A percentile compares a stretch with the other conserved stretches of the same genome.
Evolutionary conservation across 352 stramenopile genomes (phyloP).

Genomic region (Sclerospora graminicola): DNA sequence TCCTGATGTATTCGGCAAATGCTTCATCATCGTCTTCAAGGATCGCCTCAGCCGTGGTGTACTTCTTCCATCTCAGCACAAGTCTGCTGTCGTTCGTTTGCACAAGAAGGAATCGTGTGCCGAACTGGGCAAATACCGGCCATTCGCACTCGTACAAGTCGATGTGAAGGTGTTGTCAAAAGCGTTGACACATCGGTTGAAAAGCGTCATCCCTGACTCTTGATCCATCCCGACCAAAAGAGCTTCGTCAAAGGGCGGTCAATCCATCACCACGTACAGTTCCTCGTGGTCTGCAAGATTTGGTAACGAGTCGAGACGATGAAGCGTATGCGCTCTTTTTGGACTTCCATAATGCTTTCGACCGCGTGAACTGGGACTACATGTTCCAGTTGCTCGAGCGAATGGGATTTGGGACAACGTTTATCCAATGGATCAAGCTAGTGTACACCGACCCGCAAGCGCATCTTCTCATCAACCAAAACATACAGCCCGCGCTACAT

Average conservation of each 20-base stretch:
- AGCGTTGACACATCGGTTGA: neutral
- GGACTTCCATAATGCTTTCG: slow-evolving; percentile 1
- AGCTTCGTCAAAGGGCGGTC: neutral
- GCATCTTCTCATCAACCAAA: neutral
- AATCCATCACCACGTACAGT: neutral
- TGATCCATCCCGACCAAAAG: neutral
- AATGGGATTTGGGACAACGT: neutral
- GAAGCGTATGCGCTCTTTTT: neutral
- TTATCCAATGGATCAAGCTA: neutral
- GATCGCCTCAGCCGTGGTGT: neutral
- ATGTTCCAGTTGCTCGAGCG: neutral
- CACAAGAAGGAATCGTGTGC: slow-evolving; percentile 3
- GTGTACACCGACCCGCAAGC: neutral
- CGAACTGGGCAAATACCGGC: neutral
- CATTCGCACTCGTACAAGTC: slow-evolving; percentile 4
- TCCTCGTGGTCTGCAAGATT: neutral
- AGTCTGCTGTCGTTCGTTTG: neutral
- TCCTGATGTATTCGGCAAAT: neutral
- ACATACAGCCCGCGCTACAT: neutral
- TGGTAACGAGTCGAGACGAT: neutral
- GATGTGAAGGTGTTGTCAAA: neutral
- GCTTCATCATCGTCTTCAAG: neutral
- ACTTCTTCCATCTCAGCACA: neutral
- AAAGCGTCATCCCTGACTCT: neutral
- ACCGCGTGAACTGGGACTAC: neutral